Evolutionary conservation across 768 basidiomycete genomes (phyloP).

Genomic region (Sistotremastrum niveocremeum): DNA sequence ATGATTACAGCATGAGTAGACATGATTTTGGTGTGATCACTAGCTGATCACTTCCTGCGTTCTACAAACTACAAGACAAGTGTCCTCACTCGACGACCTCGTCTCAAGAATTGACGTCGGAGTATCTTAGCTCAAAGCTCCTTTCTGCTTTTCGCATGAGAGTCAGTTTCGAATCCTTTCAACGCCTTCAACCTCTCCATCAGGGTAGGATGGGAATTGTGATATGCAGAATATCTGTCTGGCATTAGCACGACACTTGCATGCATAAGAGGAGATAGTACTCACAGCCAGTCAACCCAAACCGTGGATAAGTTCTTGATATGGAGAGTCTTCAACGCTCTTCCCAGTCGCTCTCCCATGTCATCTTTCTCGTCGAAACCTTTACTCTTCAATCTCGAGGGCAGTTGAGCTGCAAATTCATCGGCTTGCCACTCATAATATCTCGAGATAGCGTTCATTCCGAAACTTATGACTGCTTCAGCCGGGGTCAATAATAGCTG

Average conservation of each 20-base stretch:
- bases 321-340: conserved; percentile 75
- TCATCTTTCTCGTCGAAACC: conserved; percentile 50
- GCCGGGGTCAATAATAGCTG: conserved; percentile 41
- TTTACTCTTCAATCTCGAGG: conserved; percentile 28
- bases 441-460: conserved; percentile 72
- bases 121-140: no score
- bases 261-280: conserved; percentile 8
- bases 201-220: conserved; percentile 92
- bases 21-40: no score
- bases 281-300: conserved; percentile 87
- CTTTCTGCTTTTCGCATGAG: no score
- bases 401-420: conserved; percentile 65
- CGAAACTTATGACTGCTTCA: conserved; percentile 57
- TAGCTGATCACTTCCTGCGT: no score
- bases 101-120: no score
- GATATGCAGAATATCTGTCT: conserved; percentile 82
- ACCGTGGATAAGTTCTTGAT: conserved; percentile 88
- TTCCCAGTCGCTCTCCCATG: conserved; percentile 76
- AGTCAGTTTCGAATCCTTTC: conserved; percentile 33
- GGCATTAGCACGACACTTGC: neutral
- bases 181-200: conserved; percentile 79
- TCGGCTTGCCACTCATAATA: conserved; percentile 92
- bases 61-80: no score
- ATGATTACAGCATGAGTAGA: no score
- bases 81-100: no score